These are phyloP conservation scores for Rhodotorula sp. DNA, from an alignment of 1,284 basidiomycete genomes.

Conservation along the genomic window DNA sequence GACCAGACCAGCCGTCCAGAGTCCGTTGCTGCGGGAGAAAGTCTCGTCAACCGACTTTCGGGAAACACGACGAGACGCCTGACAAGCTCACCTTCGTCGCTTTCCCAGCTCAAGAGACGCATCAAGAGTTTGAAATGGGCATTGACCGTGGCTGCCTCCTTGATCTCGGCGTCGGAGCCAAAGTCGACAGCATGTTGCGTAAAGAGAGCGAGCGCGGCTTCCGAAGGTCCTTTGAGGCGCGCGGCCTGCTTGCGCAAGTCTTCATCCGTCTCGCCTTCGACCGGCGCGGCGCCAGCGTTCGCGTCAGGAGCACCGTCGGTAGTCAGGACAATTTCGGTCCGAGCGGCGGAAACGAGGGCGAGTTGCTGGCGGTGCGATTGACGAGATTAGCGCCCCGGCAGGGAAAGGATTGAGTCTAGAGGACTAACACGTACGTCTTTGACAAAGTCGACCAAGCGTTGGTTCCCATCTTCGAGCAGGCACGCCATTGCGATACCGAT, in stretches of 20 bases:
- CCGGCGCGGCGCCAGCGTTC: constrained; percentile 51
- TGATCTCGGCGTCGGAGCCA: constrained; percentile 63
- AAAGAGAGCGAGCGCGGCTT: constrained; percentile 68
- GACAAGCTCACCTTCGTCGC: constrained; percentile 59
- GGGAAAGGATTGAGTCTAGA: not conserved
- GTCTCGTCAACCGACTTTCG: not conserved
- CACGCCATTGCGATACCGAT: constrained; percentile 77
- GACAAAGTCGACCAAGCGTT: constrained; percentile 70
- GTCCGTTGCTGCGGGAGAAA: constrained; percentile 1
- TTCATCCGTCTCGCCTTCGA: constrained; percentile 55
- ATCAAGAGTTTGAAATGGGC: constrained; percentile 77
- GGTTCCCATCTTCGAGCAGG: constrained; percentile 65
- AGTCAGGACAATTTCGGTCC: constrained; percentile 67
- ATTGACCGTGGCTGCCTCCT: constrained; percentile 71
- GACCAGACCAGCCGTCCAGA: constrained; percentile 57
- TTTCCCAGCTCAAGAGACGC: constrained; percentile 63
- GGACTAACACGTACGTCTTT: constrained; percentile 61
- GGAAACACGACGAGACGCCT: not conserved
- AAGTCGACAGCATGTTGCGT: constrained; percentile 38
- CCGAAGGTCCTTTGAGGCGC: constrained; percentile 58
- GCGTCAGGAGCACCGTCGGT: constrained; percentile 55
- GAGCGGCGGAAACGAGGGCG: constrained; percentile 62
- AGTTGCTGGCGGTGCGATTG: constrained; percentile 58
- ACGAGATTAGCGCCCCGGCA: not conserved
- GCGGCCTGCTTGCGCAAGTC: constrained; percentile 45